Evolutionary conservation across 805 yeast genomes (phyloP).

Genomic region (Candida morakotiae): DNA sequence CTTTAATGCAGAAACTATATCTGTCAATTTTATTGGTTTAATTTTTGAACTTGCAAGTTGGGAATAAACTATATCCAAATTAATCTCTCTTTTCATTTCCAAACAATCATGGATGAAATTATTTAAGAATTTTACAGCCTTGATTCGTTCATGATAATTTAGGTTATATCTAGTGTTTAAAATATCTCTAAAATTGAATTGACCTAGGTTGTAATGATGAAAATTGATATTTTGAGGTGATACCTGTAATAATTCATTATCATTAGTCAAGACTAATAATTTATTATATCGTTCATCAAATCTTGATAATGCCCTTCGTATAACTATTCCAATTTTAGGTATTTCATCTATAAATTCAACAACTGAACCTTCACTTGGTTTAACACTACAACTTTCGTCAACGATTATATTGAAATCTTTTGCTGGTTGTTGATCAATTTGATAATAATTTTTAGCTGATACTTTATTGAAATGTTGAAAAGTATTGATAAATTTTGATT

Average conservation of each 20-base stretch:
- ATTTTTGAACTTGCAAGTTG: constrained; percentile 17
- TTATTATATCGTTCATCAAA: constrained; percentile 32
- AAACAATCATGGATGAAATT: constrained; percentile 20
- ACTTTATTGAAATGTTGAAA: constrained; percentile 2
- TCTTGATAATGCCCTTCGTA: constrained; percentile 23
- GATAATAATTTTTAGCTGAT: background rate
- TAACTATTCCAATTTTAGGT: constrained; percentile 33
- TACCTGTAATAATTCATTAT: constrained; percentile 26
- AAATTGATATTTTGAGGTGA: constrained; percentile 26
- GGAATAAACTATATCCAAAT: constrained; percentile 16
- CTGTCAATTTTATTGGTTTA: constrained; percentile 12
- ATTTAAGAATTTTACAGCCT: constrained; percentile 19
- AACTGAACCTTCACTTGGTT: constrained; percentile 33
- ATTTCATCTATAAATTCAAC: constrained; percentile 27
- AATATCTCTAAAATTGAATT: constrained; percentile 13
- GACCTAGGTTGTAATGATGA: constrained; percentile 23
- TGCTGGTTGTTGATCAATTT: background rate
- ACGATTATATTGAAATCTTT: constrained; percentile 7
- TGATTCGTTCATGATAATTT: constrained; percentile 13
- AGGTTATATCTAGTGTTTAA: constrained; percentile 21
- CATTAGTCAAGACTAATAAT: constrained; percentile 25
- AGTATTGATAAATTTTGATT: constrained; percentile 1
- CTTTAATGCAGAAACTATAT: constrained; percentile 13
- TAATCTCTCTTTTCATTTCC: constrained; percentile 9
- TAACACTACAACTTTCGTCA: constrained; percentile 10